phyloP scores from a whole-genome alignment of 306 rosid species.

The Trifolium pratense region DNA sequence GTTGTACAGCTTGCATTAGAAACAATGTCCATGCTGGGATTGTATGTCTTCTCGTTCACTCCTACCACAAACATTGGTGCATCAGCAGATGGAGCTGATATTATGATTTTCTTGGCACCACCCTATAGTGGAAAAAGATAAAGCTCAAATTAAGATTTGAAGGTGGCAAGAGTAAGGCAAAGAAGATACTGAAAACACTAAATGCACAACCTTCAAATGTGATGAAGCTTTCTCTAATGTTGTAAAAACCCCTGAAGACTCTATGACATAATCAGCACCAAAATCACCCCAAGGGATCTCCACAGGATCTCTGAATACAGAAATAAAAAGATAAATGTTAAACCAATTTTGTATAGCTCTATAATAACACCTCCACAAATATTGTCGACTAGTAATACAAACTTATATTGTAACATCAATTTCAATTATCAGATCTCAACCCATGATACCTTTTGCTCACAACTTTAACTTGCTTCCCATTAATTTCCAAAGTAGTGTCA shows the following conservation, averaged over 20 bases:
- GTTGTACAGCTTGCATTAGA: conserved; percentile 99
- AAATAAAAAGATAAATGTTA: conserved; percentile 25
- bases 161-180: neutral
- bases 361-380: neutral
- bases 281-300: conserved; percentile 94
- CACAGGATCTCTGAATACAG: conserved; percentile 76
- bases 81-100: conserved; percentile 99
- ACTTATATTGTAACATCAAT: conserved; percentile 2
- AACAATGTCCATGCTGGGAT: conserved; percentile 81
- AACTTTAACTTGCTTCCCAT: conserved; percentile 85
- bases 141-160: conserved; percentile 27
- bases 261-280: conserved; percentile 88
- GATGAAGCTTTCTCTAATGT: conserved; percentile 79
- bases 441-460: conserved; percentile 68
- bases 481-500: conserved; percentile 79
- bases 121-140: conserved; percentile 58
- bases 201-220: conserved; percentile 73
- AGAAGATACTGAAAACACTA: neutral
- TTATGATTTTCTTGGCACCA: conserved; percentile 94
- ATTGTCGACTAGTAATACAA: conserved; percentile 9
- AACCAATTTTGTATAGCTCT: conserved; percentile 8
- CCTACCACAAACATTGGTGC: conserved; percentile 99
- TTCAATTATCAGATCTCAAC: conserved; percentile 33
- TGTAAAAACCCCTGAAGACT: conserved; percentile 95
- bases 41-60: conserved; percentile 84